Base-by-base conservation (phyloP, 495 filamentous ascomycete genomes). In the Aspergillus wentii region DNA sequence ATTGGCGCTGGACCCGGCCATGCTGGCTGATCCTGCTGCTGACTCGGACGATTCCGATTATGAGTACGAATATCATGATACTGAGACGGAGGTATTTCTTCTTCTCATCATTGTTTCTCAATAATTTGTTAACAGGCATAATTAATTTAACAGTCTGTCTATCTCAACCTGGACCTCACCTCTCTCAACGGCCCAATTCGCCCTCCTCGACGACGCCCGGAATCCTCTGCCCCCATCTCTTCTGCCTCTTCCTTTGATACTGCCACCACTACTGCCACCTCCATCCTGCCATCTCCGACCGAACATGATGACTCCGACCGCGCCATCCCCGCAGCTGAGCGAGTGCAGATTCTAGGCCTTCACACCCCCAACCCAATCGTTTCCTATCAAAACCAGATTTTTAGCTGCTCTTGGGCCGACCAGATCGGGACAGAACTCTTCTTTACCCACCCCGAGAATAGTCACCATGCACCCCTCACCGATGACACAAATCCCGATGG, bases 371-470 rank as follows among this genome's bases (percentile, higher is more conserved):
- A 85, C 43, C 89, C 89, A 0, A 59, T 94, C 20, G 64, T 92
- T 31, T 79, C 79, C 3, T 89, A 91, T 66, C 68, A 82, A 30
- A 82, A 82, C 31, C 76, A 78, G 35, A 62, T 88, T 22, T 89
- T 86, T 56, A 79, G 74, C 45, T 90, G 86, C 39, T 55, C 73
- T 19, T 95, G 89, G 89, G 72, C 72, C 20, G 71, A 81, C 30
- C 83, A 86, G 40, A 71, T 91, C 3, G 88, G 88, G 21, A 92
- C 87, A 0, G 86, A 94, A 33, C 53, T 94, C 44, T 69, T 88
- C 39, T 80, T 95, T 38, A 63, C 76, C 0, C 59, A 61, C 1
- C 76, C 71, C 33, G 61, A 62, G 36, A 13, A 29, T 25, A 5
- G 10, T 25, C 22, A 25, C 22, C 22, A 25, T n/a, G n/a, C 22